phyloP scores from a whole-genome alignment of 2,329 filamentous ascomycete species.

The Colletotrichum cuscutae region DNA sequence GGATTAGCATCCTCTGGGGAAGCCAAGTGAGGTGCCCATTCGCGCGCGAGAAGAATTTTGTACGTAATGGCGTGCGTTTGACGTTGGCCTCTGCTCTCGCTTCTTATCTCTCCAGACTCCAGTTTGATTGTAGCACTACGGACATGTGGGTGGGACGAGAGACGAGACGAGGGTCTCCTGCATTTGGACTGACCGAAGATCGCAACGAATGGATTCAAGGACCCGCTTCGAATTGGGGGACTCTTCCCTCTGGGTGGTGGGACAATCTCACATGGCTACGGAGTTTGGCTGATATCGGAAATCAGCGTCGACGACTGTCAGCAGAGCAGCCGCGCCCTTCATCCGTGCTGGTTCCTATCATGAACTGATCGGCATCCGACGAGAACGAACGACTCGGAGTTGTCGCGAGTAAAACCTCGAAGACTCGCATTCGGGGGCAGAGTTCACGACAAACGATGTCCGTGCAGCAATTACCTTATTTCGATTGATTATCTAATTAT shows the following conservation, averaged over 20 bases:
- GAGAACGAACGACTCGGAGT: neutral
- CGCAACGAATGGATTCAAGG: neutral
- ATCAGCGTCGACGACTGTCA: neutral
- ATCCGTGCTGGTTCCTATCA: constrained; percentile 13
- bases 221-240: constrained; percentile 9
- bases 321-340: too few species aligned
- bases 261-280: constrained; percentile 17
- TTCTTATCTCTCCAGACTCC: constrained; percentile 30
- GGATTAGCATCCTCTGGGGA: constrained; percentile 32
- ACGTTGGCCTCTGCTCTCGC: constrained; percentile 33
- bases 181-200: constrained; percentile 28
- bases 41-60: constrained; percentile 23
- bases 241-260: neutral
- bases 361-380: constrained; percentile 21
- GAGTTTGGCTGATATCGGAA: constrained; percentile 16
- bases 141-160: neutral
- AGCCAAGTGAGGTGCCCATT: constrained; percentile 12
- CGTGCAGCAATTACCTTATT: neutral
- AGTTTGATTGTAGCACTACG: neutral
- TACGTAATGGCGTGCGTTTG: constrained; percentile 28
- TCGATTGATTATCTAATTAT: neutral
- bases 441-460: neutral
- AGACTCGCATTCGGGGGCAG: neutral
- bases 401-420: neutral
- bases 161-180: constrained; percentile 4